A percentile compares a stretch with the other conserved stretches of the same genome.
Conservation (phyloP, 1,284 basidiomycete genomes). For the Cryptococcus maquisensis region DNA sequence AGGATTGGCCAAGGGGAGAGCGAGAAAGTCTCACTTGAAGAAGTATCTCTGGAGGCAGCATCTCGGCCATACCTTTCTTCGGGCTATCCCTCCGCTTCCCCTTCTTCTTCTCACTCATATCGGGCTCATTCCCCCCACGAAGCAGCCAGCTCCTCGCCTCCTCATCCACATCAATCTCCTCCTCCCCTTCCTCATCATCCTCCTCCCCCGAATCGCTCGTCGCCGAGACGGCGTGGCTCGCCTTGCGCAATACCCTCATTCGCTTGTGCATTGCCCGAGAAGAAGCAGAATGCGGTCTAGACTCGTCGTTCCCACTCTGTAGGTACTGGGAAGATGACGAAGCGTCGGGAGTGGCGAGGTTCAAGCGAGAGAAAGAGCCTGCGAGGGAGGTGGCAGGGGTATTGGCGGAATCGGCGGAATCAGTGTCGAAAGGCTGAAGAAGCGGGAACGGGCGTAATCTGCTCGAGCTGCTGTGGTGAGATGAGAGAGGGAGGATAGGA, state of each 20-base stretch:
- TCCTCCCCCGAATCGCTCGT: conserved; percentile 24
- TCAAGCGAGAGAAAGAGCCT: no score
- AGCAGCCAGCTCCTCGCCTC: conserved; percentile 12
- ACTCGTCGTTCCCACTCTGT: no score
- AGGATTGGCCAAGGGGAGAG: not conserved
- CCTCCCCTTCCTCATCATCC: conserved; percentile 14
- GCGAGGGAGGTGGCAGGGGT: no score
- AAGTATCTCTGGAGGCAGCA: conserved; percentile 81
- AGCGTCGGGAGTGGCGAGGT: no score
- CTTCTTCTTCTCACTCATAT: conserved; percentile 12
- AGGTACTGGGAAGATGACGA: no score
- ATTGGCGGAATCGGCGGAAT: no score
- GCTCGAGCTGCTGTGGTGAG: no score
- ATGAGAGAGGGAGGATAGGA: no score
- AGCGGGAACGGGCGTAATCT: no score
- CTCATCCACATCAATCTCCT: conserved; percentile 5
- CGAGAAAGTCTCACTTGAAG: conserved; percentile 39
- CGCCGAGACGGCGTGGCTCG: conserved; percentile 17
- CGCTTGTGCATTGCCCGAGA: not conserved
- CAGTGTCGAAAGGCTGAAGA: no score
- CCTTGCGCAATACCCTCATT: not conserved
- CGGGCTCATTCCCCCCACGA: conserved; percentile 10
- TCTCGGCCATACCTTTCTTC: conserved; percentile 28
- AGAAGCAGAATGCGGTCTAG: no score
- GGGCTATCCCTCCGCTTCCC: not conserved